Conservation (phyloP, 495 filamentous ascomycete genomes). For the Aspergillus hancockii region DNA sequence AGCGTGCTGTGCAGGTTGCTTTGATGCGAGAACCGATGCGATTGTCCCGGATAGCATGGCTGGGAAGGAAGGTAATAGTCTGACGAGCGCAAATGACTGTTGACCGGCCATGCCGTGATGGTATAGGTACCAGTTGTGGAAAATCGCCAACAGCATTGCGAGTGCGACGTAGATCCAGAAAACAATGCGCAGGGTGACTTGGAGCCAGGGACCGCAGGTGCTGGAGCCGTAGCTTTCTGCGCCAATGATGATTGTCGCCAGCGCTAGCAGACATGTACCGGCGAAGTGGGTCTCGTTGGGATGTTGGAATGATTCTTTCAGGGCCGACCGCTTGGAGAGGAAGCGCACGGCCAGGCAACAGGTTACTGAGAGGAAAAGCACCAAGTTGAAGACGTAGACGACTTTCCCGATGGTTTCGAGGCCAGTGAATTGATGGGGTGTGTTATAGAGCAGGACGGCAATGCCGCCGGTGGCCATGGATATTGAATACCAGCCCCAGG, state of each 20-base stretch:
- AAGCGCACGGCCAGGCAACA: constrained; percentile 51
- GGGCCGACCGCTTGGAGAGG: constrained; percentile 35
- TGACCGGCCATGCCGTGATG: constrained; percentile 7
- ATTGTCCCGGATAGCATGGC: constrained; percentile 34
- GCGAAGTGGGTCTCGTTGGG: constrained; percentile 57
- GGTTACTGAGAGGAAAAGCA: constrained; percentile 50
- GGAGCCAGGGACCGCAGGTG: constrained; percentile 21
- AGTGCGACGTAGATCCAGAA: constrained; percentile 37
- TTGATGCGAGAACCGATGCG: constrained; percentile 21
- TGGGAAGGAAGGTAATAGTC: constrained; percentile 24
- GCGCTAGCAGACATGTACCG: constrained; percentile 11
- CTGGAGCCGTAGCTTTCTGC: constrained; percentile 17
- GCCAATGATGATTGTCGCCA: constrained; percentile 26
- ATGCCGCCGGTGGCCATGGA: constrained; percentile 52
- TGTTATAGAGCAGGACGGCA: constrained; percentile 53
- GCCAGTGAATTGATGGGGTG: constrained; percentile 54
- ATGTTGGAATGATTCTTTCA: constrained; percentile 52
- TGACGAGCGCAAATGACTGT: constrained; percentile 15
- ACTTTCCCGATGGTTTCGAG: constrained; percentile 55
- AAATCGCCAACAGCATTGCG: constrained; percentile 15
- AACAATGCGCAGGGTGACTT: constrained; percentile 19
- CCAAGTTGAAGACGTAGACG: constrained; percentile 57
- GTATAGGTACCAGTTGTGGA: constrained; percentile 19
- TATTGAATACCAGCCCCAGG: constrained; percentile 22
- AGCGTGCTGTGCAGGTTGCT: constrained; percentile 21